Percentiles rank a stretch among this genome's conserved stretches.
Evolutionary conservation across 306 rosid species (phyloP).

Genomic region (Glycine latifolia): DNA sequence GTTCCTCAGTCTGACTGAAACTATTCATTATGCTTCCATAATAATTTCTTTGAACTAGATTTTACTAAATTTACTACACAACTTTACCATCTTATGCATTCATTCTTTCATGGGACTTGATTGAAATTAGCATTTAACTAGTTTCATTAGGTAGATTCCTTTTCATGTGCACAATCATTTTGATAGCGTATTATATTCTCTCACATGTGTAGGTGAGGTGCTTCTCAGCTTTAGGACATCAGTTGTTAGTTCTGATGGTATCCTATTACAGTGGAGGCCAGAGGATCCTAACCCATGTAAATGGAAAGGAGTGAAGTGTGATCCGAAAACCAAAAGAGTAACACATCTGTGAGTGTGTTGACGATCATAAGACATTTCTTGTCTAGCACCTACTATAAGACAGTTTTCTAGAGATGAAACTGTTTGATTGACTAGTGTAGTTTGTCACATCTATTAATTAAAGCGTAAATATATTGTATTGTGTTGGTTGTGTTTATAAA

Average conservation of each 20-base stretch:
- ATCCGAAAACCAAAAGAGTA: conserved; percentile 85
- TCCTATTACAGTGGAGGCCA: conserved; percentile 85
- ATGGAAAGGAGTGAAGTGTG: conserved; percentile 95
- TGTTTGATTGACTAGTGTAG: conserved; percentile 35
- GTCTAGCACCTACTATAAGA: conserved; percentile 34
- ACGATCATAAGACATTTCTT: conserved; percentile 37
- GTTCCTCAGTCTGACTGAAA: conserved; percentile 14
- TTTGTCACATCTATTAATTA: conserved; percentile 5
- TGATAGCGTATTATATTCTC: conserved; percentile 32
- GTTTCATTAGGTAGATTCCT: conserved; percentile 12
- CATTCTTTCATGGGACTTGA: conserved; percentile 18
- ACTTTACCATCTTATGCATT: conserved; percentile 12
- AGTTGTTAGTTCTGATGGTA: conserved; percentile 75
- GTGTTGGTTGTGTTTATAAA: conserved; percentile 14
- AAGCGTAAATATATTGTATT: conserved; percentile 18
- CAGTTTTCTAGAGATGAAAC: conserved; percentile 18
- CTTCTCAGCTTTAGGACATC: conserved; percentile 78
- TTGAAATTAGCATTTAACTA: conserved; percentile 42
- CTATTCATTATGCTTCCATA: conserved; percentile 10
- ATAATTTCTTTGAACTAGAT: conserved; percentile 7
- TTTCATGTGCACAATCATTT: conserved; percentile 7
- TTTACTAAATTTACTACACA: not conserved
- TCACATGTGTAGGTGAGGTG: conserved; percentile 76
- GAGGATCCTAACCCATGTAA: conserved; percentile 90
- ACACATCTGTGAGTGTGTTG: conserved; percentile 75